phyloP scores from a whole-genome alignment of 768 basidiomycete genomes.

The Pisolithus albus region DNA sequence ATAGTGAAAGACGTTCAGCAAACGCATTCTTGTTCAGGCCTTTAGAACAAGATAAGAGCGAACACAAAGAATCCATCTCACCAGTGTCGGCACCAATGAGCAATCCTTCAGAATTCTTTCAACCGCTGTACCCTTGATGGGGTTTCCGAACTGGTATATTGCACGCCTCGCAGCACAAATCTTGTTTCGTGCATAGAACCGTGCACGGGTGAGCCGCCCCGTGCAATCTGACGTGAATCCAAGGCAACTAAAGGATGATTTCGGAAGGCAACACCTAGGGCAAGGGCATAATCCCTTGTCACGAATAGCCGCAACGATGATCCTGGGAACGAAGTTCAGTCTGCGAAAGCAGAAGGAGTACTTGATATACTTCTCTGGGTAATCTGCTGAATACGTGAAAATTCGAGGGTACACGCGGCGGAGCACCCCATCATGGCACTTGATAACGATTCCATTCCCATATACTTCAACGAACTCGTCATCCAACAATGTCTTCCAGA shows the following conservation, averaged over 20 bases:
- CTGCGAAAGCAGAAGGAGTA: background rate
- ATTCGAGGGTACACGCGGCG: constrained; percentile 21
- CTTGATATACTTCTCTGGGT: constrained; percentile 30
- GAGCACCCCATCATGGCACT: constrained; percentile 15
- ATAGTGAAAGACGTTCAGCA: constrained; percentile 10
- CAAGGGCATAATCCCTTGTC: constrained; percentile 27
- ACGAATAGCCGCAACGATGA: constrained; percentile 21
- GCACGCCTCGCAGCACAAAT: background rate
- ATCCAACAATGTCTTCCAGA: constrained; percentile 15
- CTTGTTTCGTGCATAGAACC: background rate
- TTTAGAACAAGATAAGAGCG: background rate
- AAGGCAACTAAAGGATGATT: constrained; percentile 8
- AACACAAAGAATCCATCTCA: background rate
- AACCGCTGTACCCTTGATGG: constrained; percentile 7
- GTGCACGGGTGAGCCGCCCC: background rate
- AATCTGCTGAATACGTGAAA: constrained; percentile 31
- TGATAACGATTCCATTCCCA: constrained; percentile 16
- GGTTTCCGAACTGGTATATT: constrained; percentile 9
- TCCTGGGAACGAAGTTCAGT: constrained; percentile 5
- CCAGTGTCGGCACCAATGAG: constrained; percentile 10
- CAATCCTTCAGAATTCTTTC: constrained; percentile 7
- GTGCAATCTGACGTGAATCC: constrained; percentile 9
- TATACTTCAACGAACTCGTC: constrained; percentile 20
- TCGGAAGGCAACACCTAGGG: constrained; percentile 20
- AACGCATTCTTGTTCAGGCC: constrained; percentile 29